These are phyloP conservation scores for Neurospora pannonica DNA, from an alignment of 495 filamentous ascomycete genomes.

Conservation along the genomic window DNA sequence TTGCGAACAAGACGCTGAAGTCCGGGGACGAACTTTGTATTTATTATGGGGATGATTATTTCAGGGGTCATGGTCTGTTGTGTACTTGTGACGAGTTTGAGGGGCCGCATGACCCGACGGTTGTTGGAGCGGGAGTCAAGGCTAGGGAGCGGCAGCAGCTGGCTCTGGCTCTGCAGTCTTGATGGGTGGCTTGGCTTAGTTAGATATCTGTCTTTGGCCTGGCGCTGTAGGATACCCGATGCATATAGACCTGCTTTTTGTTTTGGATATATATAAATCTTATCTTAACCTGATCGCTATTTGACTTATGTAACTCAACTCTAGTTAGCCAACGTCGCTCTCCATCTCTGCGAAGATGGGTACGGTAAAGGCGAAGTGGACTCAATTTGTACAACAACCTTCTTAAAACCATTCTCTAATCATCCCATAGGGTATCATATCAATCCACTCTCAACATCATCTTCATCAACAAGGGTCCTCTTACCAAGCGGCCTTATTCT, in stretches of 20 bases:
- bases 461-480: neutral
- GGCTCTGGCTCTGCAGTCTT: neutral
- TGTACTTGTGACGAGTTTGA: neutral
- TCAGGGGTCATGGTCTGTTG: neutral
- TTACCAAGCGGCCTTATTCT: neutral
- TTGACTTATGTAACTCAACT: neutral
- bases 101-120: neutral
- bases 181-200: neutral
- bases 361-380: neutral
- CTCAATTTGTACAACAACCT: neutral
- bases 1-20: neutral
- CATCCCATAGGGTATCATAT: neutral
- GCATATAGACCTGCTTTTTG: neutral
- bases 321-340: neutral
- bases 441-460: neutral
- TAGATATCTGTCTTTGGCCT: neutral
- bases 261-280: neutral
- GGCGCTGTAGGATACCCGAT: neutral
- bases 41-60: conserved; percentile 13
- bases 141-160: neutral
- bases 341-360: neutral
- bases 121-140: neutral
- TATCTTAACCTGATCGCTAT: neutral
- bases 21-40: conserved; percentile 11
- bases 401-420: neutral